phyloP scores from a whole-genome alignment of 2,329 filamentous ascomycete species.

The Verticillium tricorpus region DNA sequence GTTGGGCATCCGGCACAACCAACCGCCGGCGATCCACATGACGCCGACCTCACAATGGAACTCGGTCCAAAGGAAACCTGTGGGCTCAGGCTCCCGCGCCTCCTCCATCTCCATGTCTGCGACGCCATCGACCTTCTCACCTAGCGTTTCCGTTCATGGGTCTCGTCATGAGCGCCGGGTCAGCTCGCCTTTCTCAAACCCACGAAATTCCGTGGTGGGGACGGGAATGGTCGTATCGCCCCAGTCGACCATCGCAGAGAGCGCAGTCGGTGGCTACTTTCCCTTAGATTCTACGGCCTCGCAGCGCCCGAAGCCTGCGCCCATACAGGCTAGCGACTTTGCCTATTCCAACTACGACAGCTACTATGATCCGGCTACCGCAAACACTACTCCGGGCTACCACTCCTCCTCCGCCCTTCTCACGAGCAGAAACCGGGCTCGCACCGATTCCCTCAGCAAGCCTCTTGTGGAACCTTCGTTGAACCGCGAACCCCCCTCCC shows the following conservation, averaged over 20 bases:
- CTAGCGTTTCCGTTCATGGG: neutral
- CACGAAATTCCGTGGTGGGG: neutral
- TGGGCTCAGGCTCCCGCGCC: neutral
- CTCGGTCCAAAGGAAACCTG: neutral
- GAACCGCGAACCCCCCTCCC: neutral
- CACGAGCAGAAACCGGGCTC: neutral
- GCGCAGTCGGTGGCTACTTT: neutral
- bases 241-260: neutral
- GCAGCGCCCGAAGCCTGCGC: neutral
- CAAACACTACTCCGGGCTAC: neutral
- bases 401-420: neutral
- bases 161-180: neutral
- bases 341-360: neutral
- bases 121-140: neutral
- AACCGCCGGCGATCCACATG: neutral
- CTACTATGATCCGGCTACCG: neutral
- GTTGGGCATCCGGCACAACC: neutral
- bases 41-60: neutral
- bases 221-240: neutral
- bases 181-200: neutral
- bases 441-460: neutral
- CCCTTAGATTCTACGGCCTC: neutral
- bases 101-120: neutral
- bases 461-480: neutral
- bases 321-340: neutral